Base-by-base conservation (phyloP, 257 asterid genomes). In the Nicotiana tomentosiformis region DNA sequence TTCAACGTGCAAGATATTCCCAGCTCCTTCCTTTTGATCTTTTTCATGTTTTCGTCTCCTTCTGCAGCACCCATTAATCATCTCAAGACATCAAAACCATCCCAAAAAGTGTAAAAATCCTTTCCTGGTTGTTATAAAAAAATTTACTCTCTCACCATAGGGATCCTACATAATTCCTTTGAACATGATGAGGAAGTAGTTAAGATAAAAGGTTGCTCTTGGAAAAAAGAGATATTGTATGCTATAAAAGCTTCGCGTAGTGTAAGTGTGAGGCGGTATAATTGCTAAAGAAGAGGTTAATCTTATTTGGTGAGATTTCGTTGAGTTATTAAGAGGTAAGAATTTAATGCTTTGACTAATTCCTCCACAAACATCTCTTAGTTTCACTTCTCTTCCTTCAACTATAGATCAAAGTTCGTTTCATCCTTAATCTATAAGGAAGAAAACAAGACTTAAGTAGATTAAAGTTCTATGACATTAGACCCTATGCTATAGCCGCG, bases 1-100 rank as follows among this genome's bases (percentile, higher is more conserved):
- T 94, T 96, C 51, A 96, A 91, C 93, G 91, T 93, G 92, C 99
- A 96, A 1, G 99, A 94, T 26, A 96, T 37, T 53, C 97, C 99
- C 5, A 93, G 83, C 64, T 94, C 98, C 86, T 89, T 94, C 14
- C 96, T 86, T 83, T 83, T 91, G 18, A 86, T 72, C 83, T 81
- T 94, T 9, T 80, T 39, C 89, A 74, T 86, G 81, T 61, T 82
- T 83, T 85, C 88, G 7, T 88, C 89, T 58, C 93, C 90, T 81
- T 89, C 89, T 81, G 74, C 66, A 66, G 81, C 81, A 6, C 83
- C 90, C 26, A 23, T 90, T 66, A 51, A 26, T 74, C 66, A 8
- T 43, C 51, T 43, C 51, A 9, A 4, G 51, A 43, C 51, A 43
- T 43, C 51, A 43, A 43, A 43, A 43, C 12, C 51, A 43, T 43